phyloP scores from a whole-genome alignment of 208 protist species.

The Angomonas deanei region DNA sequence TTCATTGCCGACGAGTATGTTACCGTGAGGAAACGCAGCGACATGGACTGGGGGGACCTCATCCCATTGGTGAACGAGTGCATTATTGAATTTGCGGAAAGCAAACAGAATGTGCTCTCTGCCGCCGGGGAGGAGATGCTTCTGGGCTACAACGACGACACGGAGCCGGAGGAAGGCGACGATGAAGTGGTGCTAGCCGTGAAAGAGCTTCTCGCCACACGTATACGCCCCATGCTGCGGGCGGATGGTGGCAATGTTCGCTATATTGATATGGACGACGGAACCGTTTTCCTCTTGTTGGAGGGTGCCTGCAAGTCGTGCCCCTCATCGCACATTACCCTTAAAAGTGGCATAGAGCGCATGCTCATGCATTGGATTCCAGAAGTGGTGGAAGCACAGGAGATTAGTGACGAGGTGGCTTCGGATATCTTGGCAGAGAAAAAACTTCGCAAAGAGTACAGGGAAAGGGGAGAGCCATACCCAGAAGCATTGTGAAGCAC shows the following conservation, averaged over 20 bases:
- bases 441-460: conserved; percentile 45
- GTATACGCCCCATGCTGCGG: conserved; percentile 86
- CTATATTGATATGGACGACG: conserved; percentile 90
- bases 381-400: conserved; percentile 86
- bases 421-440: conserved; percentile 74
- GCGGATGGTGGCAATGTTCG: conserved; percentile 90
- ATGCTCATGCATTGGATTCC: conserved; percentile 95
- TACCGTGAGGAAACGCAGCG: conserved; percentile 48
- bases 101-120: conserved; percentile 60
- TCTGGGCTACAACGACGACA: conserved; percentile 80
- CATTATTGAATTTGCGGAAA: conserved; percentile 70
- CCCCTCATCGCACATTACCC: conserved; percentile 81
- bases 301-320: conserved; percentile 88
- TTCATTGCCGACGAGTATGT: conserved; percentile 85
- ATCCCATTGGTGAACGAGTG: conserved; percentile 49
- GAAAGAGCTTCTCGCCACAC: conserved; percentile 87
- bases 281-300: conserved; percentile 82
- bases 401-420: conserved; percentile 77
- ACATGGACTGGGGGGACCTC: conserved; percentile 52
- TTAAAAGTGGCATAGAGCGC: conserved; percentile 90
- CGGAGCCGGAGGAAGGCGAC: conserved; percentile 78
- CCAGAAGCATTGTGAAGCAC: background rate
- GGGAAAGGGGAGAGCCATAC: conserved; percentile 31
- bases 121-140: conserved; percentile 58
- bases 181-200: conserved; percentile 90